These are phyloP conservation scores for Pseudonitzschia multiseries DNA, from an alignment of 108 stramenopile genomes.

Conservation along the genomic window DNA sequence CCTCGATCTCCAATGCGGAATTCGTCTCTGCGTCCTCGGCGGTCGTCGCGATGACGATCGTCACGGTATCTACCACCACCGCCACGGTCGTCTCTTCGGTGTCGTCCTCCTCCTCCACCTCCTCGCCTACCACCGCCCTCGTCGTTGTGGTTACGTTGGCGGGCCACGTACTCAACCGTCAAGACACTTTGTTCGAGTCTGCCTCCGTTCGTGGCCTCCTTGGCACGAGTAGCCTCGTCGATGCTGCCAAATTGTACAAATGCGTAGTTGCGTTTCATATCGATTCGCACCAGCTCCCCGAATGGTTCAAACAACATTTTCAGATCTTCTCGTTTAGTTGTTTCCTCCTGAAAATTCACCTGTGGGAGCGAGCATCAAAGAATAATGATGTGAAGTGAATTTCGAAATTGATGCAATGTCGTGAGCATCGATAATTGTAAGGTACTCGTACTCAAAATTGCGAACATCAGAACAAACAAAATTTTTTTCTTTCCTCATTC, in stretches of 20 bases:
- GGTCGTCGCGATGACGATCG: constrained; percentile 25
- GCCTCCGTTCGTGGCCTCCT: constrained; percentile 83
- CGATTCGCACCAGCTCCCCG: constrained; percentile 79
- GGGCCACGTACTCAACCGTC: constrained; percentile 86
- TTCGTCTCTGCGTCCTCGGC: constrained; percentile 17
- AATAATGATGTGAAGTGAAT: too few species aligned
- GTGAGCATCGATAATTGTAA: not conserved
- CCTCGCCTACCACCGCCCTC: constrained; percentile 32
- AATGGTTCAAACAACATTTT: constrained; percentile 78
- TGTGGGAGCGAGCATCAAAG: constrained; percentile 11
- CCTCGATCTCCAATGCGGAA: constrained; percentile 2
- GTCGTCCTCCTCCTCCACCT: constrained; percentile 38
- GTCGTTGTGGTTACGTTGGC: constrained; percentile 39
- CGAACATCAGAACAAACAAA: not conserved
- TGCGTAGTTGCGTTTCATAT: constrained; percentile 92
- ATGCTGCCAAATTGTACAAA: constrained; percentile 83
- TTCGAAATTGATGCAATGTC: not conserved
- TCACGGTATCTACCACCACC: constrained; percentile 46
- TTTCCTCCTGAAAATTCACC: constrained; percentile 86
- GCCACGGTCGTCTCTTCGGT: too few species aligned
- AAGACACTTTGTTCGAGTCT: constrained; percentile 83
- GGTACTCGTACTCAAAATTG: not conserved
- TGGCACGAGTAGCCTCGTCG: constrained; percentile 76
- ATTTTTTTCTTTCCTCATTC: not conserved
- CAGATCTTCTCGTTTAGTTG: constrained; percentile 83